A percentile compares a stretch with the other conserved stretches of the same genome.
These are phyloP conservation scores for Stromatinia cepivora DNA, from an alignment of 2,329 filamentous ascomycete species.

Conservation along the genomic window DNA sequence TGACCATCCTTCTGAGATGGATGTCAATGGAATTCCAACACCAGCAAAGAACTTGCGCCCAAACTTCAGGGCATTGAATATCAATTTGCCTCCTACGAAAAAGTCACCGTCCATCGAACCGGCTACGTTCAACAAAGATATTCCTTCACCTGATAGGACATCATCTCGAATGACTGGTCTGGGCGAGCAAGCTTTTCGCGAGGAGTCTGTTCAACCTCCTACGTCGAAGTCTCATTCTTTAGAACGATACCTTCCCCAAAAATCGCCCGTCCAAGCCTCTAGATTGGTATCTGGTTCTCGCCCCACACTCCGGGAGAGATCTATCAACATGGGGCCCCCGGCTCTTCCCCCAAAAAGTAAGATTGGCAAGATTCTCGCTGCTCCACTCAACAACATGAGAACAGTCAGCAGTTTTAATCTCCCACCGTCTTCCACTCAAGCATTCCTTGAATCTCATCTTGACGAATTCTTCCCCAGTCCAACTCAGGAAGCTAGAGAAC, in stretches of 20 bases:
- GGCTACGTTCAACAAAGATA: background rate
- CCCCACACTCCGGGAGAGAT: slow-evolving; percentile 24
- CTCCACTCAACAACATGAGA: background rate
- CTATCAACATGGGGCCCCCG: slow-evolving; percentile 33
- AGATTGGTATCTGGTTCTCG: background rate
- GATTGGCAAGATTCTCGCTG: slow-evolving; percentile 7
- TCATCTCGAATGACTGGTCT: background rate
- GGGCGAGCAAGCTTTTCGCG: background rate
- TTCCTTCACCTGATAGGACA: background rate
- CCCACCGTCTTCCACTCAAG: slow-evolving; percentile 50
- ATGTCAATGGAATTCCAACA: too few species aligned
- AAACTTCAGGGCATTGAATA: background rate
- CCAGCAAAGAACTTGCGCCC: background rate
- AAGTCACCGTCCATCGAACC: background rate
- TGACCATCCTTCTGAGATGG: too few species aligned
- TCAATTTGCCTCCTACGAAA: too few species aligned
- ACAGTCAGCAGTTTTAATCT: slow-evolving; percentile 12
- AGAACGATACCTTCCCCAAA: background rate
- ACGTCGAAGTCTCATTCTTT: background rate
- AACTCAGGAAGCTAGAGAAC: slow-evolving; percentile 56
- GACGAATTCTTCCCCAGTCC: slow-evolving; percentile 58
- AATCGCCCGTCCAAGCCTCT: background rate
- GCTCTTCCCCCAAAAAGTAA: slow-evolving; percentile 21
- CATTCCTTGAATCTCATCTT: slow-evolving; percentile 51
- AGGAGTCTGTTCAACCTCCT: background rate